Percentiles rank a stretch among this genome's conserved stretches.
These are phyloP conservation scores for Stephania japonica DNA, from an alignment of 164 flowering plant species.

Conservation along the genomic window DNA sequence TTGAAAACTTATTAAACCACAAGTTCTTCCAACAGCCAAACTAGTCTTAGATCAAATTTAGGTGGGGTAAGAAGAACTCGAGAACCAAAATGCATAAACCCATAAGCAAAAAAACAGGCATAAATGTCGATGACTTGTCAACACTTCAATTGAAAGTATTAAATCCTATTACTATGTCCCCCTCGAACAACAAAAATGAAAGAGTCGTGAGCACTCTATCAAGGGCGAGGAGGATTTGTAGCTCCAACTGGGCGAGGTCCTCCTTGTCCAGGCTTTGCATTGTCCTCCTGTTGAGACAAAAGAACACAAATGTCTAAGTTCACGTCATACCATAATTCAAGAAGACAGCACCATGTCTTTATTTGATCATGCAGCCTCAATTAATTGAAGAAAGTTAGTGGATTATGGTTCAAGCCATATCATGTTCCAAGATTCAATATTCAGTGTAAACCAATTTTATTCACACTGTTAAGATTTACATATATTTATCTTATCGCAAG, in stretches of 20 bases:
- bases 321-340: background rate
- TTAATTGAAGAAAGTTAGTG: too few relatives aligned
- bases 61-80: background rate
- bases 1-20: too few relatives aligned
- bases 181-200: background rate
- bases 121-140: background rate
- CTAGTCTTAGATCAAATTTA: too few relatives aligned
- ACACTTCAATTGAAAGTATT: background rate
- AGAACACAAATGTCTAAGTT: background rate
- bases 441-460: too few relatives aligned
- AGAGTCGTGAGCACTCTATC: background rate
- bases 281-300: constrained; percentile 40
- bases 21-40: background rate
- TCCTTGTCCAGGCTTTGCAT: constrained; percentile 48
- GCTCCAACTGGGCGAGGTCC: constrained; percentile 42
- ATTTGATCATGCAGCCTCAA: too few relatives aligned
- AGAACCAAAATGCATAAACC: background rate
- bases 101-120: background rate
- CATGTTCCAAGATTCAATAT: too few relatives aligned
- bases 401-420: too few relatives aligned
- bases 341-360: background rate
- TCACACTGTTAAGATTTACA: too few relatives aligned
- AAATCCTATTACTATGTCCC: background rate
- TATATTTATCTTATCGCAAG: too few relatives aligned
- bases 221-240: constrained; percentile 29